phyloP scores from a whole-genome alignment of 768 basidiomycete species.

The Panaeolus cyanescens region DNA sequence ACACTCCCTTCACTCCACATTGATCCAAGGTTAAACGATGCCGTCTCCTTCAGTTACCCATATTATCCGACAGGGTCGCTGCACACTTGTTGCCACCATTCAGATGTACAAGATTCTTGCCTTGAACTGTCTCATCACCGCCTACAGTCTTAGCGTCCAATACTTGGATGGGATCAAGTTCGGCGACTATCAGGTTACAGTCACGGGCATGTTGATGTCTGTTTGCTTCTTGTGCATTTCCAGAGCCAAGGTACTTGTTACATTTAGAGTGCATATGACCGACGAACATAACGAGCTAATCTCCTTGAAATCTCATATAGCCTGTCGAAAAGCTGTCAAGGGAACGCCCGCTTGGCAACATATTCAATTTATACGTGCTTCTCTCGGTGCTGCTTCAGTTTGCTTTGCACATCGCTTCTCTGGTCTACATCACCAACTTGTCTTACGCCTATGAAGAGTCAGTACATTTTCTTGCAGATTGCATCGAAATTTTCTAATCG shows the following conservation, averaged over 20 bases:
- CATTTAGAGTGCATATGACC: background rate
- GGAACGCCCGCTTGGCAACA: conserved; percentile 92
- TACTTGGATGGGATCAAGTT: conserved; percentile 99
- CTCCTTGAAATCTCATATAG: conserved; percentile 36
- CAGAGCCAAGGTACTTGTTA: conserved; percentile 80
- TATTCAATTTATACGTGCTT: conserved; percentile 96
- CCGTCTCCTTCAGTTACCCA: conserved; percentile 62
- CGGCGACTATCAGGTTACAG: conserved; percentile 97
- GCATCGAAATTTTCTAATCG: conserved; percentile 4
- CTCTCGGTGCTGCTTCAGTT: conserved; percentile 93
- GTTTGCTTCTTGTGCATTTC: conserved; percentile 99
- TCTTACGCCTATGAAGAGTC: conserved; percentile 78
- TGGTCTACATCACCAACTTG: conserved; percentile 92
- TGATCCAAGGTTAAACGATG: background rate
- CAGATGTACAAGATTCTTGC: conserved; percentile 99
- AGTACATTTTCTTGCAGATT: conserved; percentile 29
- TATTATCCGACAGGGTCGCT: conserved; percentile 97
- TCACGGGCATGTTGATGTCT: conserved; percentile 96
- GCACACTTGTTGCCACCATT: conserved; percentile 96
- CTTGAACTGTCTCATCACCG: conserved; percentile 96
- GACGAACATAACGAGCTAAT: background rate
- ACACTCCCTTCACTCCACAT: background rate
- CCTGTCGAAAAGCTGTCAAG: conserved; percentile 95
- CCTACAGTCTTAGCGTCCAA: conserved; percentile 97
- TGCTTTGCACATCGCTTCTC: conserved; percentile 84